These are phyloP conservation scores for Populus simonii DNA, from an alignment of 345 rosid genomes.

Conservation along the genomic window DNA sequence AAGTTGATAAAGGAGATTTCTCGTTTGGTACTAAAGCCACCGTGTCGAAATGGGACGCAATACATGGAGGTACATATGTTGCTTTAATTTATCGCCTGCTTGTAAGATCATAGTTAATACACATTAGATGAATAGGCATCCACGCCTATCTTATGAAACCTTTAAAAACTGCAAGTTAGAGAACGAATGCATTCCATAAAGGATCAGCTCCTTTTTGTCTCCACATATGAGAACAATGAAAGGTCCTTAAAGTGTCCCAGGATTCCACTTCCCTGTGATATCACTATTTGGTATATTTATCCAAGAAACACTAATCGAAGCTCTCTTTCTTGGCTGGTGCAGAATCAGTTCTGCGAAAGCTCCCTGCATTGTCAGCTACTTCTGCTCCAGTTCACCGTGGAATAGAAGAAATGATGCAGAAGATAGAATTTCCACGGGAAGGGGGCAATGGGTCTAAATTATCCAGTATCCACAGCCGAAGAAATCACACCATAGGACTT, in stretches of 20 bases:
- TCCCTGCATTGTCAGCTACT: constrained; percentile 31
- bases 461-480: constrained; percentile 52
- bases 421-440: constrained; percentile 36
- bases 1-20: constrained; percentile 19
- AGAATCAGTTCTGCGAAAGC: constrained; percentile 41
- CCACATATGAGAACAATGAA: not conserved
- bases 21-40: constrained; percentile 1
- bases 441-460: constrained; percentile 36
- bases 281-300: not conserved
- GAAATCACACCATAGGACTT: constrained; percentile 64
- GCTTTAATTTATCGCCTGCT: not conserved
- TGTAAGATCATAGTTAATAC: not conserved
- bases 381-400: constrained; percentile 24
- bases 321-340: constrained; percentile 12
- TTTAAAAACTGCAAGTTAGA: not conserved
- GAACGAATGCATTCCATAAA: not conserved
- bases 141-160: not conserved
- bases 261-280: not conserved
- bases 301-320: not conserved
- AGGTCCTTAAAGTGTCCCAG: not conserved
- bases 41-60: constrained; percentile 21
- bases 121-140: not conserved
- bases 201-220: not conserved
- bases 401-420: constrained; percentile 35
- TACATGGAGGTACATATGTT: constrained; percentile 38